Conservation (phyloP, 495 filamentous ascomycete species). For the Xylaria bambusicola region DNA sequence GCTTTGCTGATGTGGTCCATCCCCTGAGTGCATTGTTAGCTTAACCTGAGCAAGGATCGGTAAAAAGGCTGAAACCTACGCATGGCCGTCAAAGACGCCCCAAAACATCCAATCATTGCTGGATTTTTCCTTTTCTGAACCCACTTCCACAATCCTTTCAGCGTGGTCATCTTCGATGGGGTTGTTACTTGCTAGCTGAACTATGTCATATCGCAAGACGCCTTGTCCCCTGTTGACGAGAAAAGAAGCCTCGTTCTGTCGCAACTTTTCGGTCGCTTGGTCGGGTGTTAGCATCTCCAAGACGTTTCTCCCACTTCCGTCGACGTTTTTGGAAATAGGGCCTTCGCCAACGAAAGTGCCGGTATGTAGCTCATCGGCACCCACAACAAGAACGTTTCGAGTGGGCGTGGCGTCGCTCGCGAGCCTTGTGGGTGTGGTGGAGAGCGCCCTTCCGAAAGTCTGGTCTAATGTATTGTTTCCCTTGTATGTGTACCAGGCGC, state of each 20-base stretch:
- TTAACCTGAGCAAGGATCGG: neutral
- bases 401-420: conserved; percentile 32
- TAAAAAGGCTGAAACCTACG: conserved; percentile 53
- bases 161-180: conserved; percentile 98
- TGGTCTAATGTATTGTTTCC: conserved; percentile 34
- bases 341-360: conserved; percentile 76
- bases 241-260: conserved; percentile 88
- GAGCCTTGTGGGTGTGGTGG: conserved; percentile 33
- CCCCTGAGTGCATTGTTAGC: conserved; percentile 57
- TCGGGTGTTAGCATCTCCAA: conserved; percentile 96
- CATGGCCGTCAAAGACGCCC: conserved; percentile 97
- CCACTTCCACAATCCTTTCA: conserved; percentile 94
- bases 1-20: conserved; percentile 97
- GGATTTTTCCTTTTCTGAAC: conserved; percentile 38
- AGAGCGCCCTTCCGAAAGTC: conserved; percentile 29
- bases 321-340: conserved; percentile 82
- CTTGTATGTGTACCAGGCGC: conserved; percentile 52
- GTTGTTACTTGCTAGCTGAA: conserved; percentile 92
- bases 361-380: conserved; percentile 81
- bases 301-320: conserved; percentile 75
- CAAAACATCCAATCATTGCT: conserved; percentile 99
- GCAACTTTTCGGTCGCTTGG: conserved; percentile 85
- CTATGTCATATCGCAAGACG: conserved; percentile 93
- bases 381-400: conserved; percentile 68
- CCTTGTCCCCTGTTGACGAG: conserved; percentile 86